Evolutionary conservation across 139 green algal species (phyloP), one percentile per base, ranked within the genome.

Genomic region (Asterochloris erici): DNA sequence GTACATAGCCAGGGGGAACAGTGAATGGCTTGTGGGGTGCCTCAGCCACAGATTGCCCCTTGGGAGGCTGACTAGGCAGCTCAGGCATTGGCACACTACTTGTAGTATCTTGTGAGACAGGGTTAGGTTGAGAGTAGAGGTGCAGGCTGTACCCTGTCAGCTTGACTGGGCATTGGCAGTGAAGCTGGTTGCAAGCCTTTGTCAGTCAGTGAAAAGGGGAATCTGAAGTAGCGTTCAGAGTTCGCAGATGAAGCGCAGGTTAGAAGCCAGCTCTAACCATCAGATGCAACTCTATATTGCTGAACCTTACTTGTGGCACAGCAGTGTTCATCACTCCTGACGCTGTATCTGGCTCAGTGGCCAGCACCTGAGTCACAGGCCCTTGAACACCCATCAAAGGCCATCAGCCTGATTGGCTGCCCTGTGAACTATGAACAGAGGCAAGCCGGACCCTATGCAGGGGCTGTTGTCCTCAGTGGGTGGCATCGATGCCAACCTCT

Each of bases 401-500:
- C 66, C 17, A 21, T 21, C 66, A 71, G 66, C 66, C 66, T 71
- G 17, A 24, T 26, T 26, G 21, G 21, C 29, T 29, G 21, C 70
- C 70, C 12, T 54, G 10, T 60, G 68, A 62, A n/a, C 76, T 70
- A 62, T 24, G 23, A 63, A 63, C 61, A 61, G 76, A 21, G 76
- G 76, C 63, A 81, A 81, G 63, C 26, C 24, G 11, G 77, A 81
- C 15, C 63, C 77, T 26, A 74, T 81, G 77, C 28, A 62, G 12
- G 77, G 77, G n/a, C 26, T 81, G 26, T 26, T 81, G 63, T 73
- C 61, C 16, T 26, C n/a, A 19, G 61, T 81, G 0, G 77, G 77
- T 24, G 77, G 77, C 27, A 81, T 81, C 77, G 77, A 81, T 47
- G 61, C 63, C 19, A 81, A 73, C 28, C 77, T 81, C 27, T 81